Conservation (phyloP, 352 stramenopile species). For the Phytophthora megakarya region DNA sequence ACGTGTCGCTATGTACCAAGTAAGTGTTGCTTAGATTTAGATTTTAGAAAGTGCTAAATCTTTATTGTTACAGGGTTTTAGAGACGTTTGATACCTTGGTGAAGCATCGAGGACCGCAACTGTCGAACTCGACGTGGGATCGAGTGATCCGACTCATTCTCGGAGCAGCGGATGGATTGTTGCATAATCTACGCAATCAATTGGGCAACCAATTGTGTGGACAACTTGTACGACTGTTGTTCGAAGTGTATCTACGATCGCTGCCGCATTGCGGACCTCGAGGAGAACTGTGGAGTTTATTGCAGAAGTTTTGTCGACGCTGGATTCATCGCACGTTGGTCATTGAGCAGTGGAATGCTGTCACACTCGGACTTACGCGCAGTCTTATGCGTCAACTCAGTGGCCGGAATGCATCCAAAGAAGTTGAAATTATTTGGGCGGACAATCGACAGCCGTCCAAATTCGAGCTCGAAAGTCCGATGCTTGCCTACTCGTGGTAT, state of each 20-base stretch:
- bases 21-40: constrained; percentile 30
- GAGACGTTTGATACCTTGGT: constrained; percentile 80
- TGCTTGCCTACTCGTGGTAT: constrained; percentile 87
- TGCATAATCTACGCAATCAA: constrained; percentile 75
- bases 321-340: constrained; percentile 88
- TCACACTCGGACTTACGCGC: constrained; percentile 74
- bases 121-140: constrained; percentile 84
- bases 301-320: constrained; percentile 87
- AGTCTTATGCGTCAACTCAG: constrained; percentile 78
- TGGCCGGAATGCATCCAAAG: constrained; percentile 50
- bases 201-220: constrained; percentile 79
- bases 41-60: background rate
- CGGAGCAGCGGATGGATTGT: constrained; percentile 71
- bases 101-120: constrained; percentile 60
- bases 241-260: constrained; percentile 81
- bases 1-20: constrained; percentile 75
- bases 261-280: constrained; percentile 69
- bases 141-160: constrained; percentile 81
- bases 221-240: constrained; percentile 74
- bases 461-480: constrained; percentile 73
- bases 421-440: constrained; percentile 77
- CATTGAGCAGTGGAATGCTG: constrained; percentile 87
- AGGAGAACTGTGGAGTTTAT: constrained; percentile 74
- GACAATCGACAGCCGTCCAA: constrained; percentile 70
- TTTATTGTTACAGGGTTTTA: constrained; percentile 50